phyloP scores from a whole-genome alignment of 1,139 yeast species.

The Yamadazyma mexicana region DNA sequence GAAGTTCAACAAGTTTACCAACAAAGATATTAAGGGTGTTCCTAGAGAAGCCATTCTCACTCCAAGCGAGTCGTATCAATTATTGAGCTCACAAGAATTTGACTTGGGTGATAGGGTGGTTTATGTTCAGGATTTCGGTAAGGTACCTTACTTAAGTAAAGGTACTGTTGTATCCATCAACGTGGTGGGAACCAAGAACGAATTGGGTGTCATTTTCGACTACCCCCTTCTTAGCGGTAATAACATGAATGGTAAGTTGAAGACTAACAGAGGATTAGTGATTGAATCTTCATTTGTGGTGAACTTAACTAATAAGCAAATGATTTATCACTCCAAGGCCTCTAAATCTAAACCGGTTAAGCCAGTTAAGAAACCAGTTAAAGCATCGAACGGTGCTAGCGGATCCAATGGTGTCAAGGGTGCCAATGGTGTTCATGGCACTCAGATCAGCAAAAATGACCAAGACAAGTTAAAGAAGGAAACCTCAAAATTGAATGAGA shows the following conservation, averaged over 20 bases:
- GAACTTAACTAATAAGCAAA: constrained; percentile 72
- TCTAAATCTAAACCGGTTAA: constrained; percentile 45
- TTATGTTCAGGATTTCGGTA: constrained; percentile 84
- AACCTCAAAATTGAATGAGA: constrained; percentile 14
- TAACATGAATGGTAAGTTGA: constrained; percentile 73
- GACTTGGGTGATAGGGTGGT: constrained; percentile 87
- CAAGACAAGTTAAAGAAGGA: constrained; percentile 22
- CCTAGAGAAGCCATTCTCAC: constrained; percentile 83
- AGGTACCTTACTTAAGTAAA: constrained; percentile 81
- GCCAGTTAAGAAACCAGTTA: constrained; percentile 6
- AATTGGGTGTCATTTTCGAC: constrained; percentile 80
- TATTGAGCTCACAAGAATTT: constrained; percentile 74
- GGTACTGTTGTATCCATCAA: constrained; percentile 90
- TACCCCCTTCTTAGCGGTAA: constrained; percentile 80
- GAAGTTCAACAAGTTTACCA: constrained; percentile 33
- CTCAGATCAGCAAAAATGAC: constrained; percentile 9
- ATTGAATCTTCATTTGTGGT: constrained; percentile 81
- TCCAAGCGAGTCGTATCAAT: constrained; percentile 71
- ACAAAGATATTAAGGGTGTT: constrained; percentile 71
- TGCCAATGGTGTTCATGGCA: neutral
- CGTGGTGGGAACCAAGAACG: constrained; percentile 57
- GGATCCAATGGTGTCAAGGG: too few relatives aligned
- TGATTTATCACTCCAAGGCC: constrained; percentile 73
- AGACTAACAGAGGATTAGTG: constrained; percentile 77
- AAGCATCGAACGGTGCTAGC: too few relatives aligned